phyloP scores from a whole-genome alignment of 208 protist genomes.

The Wallacemonas sp. region DNA sequence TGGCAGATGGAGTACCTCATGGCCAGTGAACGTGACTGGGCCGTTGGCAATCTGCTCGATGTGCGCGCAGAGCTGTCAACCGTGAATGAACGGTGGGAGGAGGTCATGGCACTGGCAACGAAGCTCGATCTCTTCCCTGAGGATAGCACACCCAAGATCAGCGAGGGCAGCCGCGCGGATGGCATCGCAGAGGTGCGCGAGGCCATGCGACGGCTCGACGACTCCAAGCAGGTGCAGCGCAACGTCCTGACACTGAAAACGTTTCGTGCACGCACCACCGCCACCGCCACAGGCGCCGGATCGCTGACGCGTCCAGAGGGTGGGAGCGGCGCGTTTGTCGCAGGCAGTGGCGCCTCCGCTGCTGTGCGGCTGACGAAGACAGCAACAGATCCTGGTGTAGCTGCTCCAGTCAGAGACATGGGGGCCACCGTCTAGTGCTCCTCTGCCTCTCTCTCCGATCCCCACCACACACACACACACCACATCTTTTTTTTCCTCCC shows the following conservation, averaged over 20 bases:
- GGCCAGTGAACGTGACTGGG: slow-evolving; percentile 60
- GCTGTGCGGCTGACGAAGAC: slow-evolving; percentile 4
- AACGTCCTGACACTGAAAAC: slow-evolving; percentile 13
- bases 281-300: not conserved
- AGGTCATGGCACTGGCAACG: slow-evolving; percentile 29
- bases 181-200: not conserved
- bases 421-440: not conserved
- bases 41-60: slow-evolving; percentile 57
- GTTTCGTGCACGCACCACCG: not conserved
- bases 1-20: slow-evolving; percentile 79
- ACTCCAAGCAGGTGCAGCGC: slow-evolving; percentile 23
- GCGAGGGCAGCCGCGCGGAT: not conserved
- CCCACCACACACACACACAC: no score
- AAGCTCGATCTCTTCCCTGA: slow-evolving; percentile 40
- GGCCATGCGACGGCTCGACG: slow-evolving; percentile 18
- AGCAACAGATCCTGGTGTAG: not conserved
- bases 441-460: no score
- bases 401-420: not conserved
- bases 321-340: not conserved
- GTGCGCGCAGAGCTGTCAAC: slow-evolving; percentile 44
- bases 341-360: slow-evolving; percentile 2
- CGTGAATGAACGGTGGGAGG: slow-evolving; percentile 45
- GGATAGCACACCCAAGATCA: slow-evolving; percentile 19
- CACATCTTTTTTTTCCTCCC: slow-evolving; percentile 12
- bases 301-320: no score